Conservation (phyloP, 1,284 basidiomycete genomes). For the Trichosporon sp. region DNA sequence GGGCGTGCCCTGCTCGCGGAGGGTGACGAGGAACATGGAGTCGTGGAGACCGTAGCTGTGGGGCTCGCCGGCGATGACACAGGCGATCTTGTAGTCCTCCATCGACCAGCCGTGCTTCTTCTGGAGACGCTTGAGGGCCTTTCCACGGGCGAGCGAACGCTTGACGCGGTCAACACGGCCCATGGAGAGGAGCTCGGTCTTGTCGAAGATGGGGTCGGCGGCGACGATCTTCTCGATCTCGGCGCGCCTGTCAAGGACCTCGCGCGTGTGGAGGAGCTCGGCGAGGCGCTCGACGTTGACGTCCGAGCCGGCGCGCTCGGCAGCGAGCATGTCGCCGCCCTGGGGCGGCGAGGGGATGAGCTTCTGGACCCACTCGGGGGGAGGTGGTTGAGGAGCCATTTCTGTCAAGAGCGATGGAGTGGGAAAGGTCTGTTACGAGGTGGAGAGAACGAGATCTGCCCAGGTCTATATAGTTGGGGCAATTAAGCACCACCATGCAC, state of each 20-base stretch:
- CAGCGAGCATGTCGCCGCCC: constrained; percentile 16
- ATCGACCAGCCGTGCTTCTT: constrained; percentile 14
- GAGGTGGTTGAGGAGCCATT: constrained; percentile 13
- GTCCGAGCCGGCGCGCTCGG: constrained; percentile 13
- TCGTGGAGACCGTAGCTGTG: constrained; percentile 21
- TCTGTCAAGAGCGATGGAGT: neutral
- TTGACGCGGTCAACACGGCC: constrained; percentile 18
- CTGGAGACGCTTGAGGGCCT: constrained; percentile 17
- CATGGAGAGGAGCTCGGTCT: constrained; percentile 20
- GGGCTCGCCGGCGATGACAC: constrained; percentile 14
- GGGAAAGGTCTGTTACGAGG: neutral
- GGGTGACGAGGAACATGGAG: constrained; percentile 15
- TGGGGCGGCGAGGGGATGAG: constrained; percentile 19
- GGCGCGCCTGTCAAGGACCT: constrained; percentile 2
- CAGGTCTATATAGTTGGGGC: neutral
- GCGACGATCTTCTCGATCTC: constrained; percentile 5
- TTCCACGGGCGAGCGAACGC: constrained; percentile 21
- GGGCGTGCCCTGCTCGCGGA: constrained; percentile 18
- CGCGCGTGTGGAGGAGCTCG: constrained; percentile 14
- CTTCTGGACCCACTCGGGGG: constrained; percentile 25
- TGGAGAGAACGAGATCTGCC: neutral
- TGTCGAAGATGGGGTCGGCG: constrained; percentile 14
- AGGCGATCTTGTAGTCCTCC: constrained; percentile 15
- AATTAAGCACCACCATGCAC: neutral
- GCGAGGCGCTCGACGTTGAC: constrained; percentile 10